Conservation (phyloP, 2,329 filamentous ascomycete species). For the Dothidotthia symphoricarpi region DNA sequence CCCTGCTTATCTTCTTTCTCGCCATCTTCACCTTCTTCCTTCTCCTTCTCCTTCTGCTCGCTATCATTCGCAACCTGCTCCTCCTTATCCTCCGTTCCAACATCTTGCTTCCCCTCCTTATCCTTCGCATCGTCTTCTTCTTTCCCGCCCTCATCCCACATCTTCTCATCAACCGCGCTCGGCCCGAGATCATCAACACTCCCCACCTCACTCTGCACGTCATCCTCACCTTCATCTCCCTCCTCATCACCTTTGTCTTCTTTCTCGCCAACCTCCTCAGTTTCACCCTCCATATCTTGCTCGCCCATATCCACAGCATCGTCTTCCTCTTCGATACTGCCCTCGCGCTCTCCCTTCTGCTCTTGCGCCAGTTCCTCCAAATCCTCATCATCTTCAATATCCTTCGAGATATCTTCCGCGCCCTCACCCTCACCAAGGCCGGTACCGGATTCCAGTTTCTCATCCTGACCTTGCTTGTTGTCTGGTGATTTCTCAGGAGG, state of each 20-base stretch:
- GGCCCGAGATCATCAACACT: slow-evolving; percentile 89
- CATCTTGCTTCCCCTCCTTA: slow-evolving; percentile 63
- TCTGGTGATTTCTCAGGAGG: slow-evolving; percentile 72
- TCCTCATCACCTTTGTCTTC: slow-evolving; percentile 60
- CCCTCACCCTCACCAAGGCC: slow-evolving; percentile 94
- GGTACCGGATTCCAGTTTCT: slow-evolving; percentile 85
- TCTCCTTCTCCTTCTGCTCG: slow-evolving; percentile 50
- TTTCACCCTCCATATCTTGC: slow-evolving; percentile 85
- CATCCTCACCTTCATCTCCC: slow-evolving; percentile 52
- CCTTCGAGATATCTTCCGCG: slow-evolving; percentile 96
- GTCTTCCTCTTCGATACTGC: slow-evolving; percentile 73
- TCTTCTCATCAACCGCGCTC: slow-evolving; percentile 92
- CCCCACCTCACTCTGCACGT: slow-evolving; percentile 83
- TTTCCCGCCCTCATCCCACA: slow-evolving; percentile 88
- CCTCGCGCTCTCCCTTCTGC: slow-evolving; percentile 59
- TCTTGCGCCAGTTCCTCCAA: slow-evolving; percentile 88
- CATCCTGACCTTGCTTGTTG: slow-evolving; percentile 65
- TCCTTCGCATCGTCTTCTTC: slow-evolving; percentile 81
- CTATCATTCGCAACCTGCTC: slow-evolving; percentile 44
- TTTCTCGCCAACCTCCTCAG: slow-evolving; percentile 57
- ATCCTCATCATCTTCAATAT: slow-evolving; percentile 91
- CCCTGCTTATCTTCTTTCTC: slow-evolving; percentile 63
- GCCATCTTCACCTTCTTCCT: slow-evolving; percentile 57
- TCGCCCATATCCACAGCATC: slow-evolving; percentile 91
- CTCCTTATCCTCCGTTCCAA: slow-evolving; percentile 51